Evolutionary conservation across 345 rosid species (phyloP).

Genomic region (Acer campestre): DNA sequence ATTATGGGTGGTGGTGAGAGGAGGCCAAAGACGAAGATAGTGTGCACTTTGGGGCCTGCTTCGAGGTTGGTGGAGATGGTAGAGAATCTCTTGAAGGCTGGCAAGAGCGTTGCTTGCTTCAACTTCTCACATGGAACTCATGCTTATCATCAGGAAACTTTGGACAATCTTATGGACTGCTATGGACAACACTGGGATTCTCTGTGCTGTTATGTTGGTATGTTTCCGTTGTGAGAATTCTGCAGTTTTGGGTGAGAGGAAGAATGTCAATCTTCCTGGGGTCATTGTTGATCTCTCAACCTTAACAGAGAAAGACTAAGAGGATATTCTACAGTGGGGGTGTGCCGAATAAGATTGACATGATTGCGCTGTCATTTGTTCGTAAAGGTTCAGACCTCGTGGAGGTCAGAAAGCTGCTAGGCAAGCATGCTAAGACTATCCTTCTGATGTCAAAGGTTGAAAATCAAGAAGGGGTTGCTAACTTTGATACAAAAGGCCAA

Average conservation of each 20-base stretch:
- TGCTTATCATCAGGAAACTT: constrained; percentile 60
- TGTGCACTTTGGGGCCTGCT: constrained; percentile 65
- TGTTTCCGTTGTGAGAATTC: constrained; percentile 56
- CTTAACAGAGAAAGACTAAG: constrained; percentile 60
- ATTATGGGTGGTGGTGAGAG: not conserved
- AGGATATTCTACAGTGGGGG: constrained; percentile 64
- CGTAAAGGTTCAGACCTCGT: constrained; percentile 62
- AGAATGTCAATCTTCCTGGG: constrained; percentile 66
- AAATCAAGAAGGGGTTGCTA: constrained; percentile 71
- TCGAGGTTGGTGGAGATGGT: constrained; percentile 52
- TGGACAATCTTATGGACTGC: constrained; percentile 54
- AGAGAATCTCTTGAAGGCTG: constrained; percentile 58
- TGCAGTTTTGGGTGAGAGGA: constrained; percentile 59
- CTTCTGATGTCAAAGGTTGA: constrained; percentile 71
- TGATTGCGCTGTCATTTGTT: constrained; percentile 63
- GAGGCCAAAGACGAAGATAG: constrained; percentile 64
- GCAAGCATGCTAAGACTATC: constrained; percentile 46
- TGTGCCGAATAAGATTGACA: constrained; percentile 55
- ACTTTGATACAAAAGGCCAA: constrained; percentile 64
- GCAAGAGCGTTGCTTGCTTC: constrained; percentile 52
- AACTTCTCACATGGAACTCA: constrained; percentile 67
- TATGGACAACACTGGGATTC: constrained; percentile 33
- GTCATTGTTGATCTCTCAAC: constrained; percentile 66
- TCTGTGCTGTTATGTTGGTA: constrained; percentile 52
- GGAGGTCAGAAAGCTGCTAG: constrained; percentile 47